These are phyloP conservation scores for Besnoitia besnoiti DNA, from an alignment of 169 alveolate species.

Conservation along the genomic window DNA sequence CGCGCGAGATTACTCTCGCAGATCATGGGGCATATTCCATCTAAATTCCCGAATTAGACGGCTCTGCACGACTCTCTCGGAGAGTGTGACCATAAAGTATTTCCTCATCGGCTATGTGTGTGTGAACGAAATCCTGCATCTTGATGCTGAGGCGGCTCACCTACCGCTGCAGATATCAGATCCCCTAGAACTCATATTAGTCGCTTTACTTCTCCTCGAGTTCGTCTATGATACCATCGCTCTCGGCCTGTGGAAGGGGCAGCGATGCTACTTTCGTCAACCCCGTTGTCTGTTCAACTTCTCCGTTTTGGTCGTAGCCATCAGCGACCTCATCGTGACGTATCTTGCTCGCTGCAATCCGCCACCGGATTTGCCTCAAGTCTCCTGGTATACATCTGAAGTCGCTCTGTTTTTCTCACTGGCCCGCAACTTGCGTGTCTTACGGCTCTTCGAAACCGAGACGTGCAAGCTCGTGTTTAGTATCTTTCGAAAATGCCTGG, in stretches of 20 bases:
- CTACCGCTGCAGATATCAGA: not conserved
- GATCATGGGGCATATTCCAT: not conserved
- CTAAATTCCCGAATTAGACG: not conserved
- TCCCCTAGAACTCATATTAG: not conserved
- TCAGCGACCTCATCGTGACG: not conserved
- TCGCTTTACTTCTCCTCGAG: not conserved
- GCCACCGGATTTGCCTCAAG: not conserved
- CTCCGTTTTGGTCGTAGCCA: not conserved
- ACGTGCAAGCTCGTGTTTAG: not conserved
- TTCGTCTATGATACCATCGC: conserved; percentile 28
- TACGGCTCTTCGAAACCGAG: not conserved
- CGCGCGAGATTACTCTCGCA: not conserved
- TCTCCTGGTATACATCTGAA: conserved; percentile 29
- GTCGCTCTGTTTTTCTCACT: not conserved
- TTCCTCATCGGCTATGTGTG: conserved; percentile 5
- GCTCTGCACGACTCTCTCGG: not conserved
- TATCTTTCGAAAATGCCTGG: not conserved
- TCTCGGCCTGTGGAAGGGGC: conserved; percentile 13
- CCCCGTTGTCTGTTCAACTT: conserved; percentile 2
- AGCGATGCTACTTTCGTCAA: not conserved
- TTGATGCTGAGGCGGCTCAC: not conserved
- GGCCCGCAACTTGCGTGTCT: not conserved
- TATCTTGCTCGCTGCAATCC: conserved; percentile 1
- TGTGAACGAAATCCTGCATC: not conserved
- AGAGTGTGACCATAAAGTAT: not conserved